Conservation (phyloP, 805 yeast species). For the Cephaloascus fragrans region DNA sequence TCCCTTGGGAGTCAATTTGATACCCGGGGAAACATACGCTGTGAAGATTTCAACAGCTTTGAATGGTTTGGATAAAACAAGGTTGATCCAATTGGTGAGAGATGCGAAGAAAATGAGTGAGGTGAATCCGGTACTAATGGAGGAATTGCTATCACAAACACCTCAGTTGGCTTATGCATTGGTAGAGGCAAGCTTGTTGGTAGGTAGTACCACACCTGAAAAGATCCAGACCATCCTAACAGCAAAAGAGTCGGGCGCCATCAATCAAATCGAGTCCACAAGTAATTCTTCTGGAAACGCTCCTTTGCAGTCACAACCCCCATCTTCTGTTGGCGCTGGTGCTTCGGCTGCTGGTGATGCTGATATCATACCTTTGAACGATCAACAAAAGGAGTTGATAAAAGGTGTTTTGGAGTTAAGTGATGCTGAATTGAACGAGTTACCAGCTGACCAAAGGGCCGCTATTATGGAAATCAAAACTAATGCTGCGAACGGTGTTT, state of each 20-base stretch:
- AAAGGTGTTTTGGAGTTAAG: constrained; percentile 41
- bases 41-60: constrained; percentile 38
- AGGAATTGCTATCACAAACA: constrained; percentile 47
- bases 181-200: constrained; percentile 52
- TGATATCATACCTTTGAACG: constrained; percentile 5
- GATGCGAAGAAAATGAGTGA: constrained; percentile 54
- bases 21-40: constrained; percentile 16
- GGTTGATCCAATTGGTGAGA: constrained; percentile 36
- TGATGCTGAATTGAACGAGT: constrained; percentile 37
- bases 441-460: constrained; percentile 38
- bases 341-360: too few species aligned
- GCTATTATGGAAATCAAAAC: constrained; percentile 12
- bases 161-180: constrained; percentile 82
- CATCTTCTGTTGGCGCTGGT: neutral
- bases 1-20: constrained; percentile 42
- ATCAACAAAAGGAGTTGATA: constrained; percentile 34
- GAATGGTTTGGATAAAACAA: constrained; percentile 32
- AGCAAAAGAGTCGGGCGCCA: constrained; percentile 7
- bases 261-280: neutral
- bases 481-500: constrained; percentile 14
- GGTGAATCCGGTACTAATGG: constrained; percentile 48
- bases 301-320: neutral
- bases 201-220: constrained; percentile 23
- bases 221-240: constrained; percentile 21
- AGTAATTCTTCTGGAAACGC: too few species aligned